Evolutionary conservation across 208 protist species (phyloP).

Genomic region (Strigomonas galati): DNA sequence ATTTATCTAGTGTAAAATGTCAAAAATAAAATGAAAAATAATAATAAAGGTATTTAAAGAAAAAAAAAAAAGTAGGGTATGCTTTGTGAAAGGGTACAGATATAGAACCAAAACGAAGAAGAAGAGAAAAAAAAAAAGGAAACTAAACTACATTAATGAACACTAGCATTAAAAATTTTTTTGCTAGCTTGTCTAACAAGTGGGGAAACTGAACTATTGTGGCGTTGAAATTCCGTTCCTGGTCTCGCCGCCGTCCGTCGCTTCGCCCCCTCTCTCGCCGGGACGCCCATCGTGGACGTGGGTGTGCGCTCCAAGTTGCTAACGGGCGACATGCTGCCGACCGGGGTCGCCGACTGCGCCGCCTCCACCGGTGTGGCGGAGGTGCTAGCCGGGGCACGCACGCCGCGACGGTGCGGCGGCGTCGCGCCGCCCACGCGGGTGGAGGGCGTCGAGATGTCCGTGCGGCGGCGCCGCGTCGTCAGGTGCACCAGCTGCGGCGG

Average conservation of each 20-base stretch:
- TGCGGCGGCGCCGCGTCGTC: not conserved
- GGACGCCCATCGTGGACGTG: not conserved
- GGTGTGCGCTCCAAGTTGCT: not conserved
- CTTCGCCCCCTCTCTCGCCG: conserved; percentile 8
- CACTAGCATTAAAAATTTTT: not conserved
- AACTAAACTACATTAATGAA: not conserved
- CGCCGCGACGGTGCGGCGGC: not conserved
- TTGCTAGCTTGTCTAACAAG: conserved; percentile 2
- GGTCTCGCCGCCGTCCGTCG: not conserved
- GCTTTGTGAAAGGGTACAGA: conserved; percentile 6
- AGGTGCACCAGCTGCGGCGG: conserved; percentile 12
- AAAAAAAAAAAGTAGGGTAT: not conserved
- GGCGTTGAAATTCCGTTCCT: not conserved
- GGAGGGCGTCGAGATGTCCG: not conserved
- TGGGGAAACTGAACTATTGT: conserved; percentile 1
- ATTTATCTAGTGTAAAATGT: conserved; percentile 10
- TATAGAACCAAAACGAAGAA: conserved; percentile 4
- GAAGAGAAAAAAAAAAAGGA: conserved; percentile 20
- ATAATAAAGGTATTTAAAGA: conserved; percentile 7
- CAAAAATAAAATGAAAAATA: conserved; percentile 5
- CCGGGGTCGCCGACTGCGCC: no score
- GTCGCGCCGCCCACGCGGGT: not conserved
- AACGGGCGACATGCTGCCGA: no score
- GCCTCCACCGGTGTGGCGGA: not conserved
- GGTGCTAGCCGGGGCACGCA: not conserved